phyloP scores from a whole-genome alignment of 345 rosid genomes.

The Populus simonii region DNA sequence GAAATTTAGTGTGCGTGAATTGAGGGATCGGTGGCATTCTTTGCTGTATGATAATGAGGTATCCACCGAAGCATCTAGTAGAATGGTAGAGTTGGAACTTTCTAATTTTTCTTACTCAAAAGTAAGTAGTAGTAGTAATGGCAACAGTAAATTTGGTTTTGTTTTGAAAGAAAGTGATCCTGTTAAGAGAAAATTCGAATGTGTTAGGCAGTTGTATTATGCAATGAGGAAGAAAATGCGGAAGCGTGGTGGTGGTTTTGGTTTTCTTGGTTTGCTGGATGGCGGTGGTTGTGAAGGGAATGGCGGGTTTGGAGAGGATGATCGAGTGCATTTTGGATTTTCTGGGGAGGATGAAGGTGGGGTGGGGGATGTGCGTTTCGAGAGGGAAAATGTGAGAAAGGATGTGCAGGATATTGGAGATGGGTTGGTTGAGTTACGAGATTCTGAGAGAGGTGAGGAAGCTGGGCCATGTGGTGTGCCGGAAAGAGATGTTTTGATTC shows the following conservation, averaged over 20 bases:
- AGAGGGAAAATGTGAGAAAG: neutral
- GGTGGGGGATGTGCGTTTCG: neutral
- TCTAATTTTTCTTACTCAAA: slow-evolving; percentile 6
- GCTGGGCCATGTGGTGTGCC: neutral
- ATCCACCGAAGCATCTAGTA: slow-evolving; percentile 70
- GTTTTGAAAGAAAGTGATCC: slow-evolving; percentile 40
- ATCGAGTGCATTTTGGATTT: neutral
- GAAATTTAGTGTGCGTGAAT: slow-evolving; percentile 58
- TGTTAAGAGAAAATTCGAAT: slow-evolving; percentile 64
- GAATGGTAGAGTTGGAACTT: slow-evolving; percentile 61
- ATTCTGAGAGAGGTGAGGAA: neutral
- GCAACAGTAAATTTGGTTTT: slow-evolving; percentile 43
- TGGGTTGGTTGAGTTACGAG: neutral
- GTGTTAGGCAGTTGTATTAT: slow-evolving; percentile 28
- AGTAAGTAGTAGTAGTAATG: neutral
- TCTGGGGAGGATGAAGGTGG: neutral
- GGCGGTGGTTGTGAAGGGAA: neutral
- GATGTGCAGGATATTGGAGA: neutral
- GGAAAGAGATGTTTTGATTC: slow-evolving; percentile 10
- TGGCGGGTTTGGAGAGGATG: slow-evolving; percentile 1
- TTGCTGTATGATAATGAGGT: slow-evolving; percentile 79
- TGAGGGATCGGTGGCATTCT: slow-evolving; percentile 80
- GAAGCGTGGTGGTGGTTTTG: neutral
- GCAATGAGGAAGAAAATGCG: slow-evolving; percentile 16
- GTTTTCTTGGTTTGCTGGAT: neutral